phyloP scores from a whole-genome alignment of 805 yeast genomes.

The Starmerella apis region DNA sequence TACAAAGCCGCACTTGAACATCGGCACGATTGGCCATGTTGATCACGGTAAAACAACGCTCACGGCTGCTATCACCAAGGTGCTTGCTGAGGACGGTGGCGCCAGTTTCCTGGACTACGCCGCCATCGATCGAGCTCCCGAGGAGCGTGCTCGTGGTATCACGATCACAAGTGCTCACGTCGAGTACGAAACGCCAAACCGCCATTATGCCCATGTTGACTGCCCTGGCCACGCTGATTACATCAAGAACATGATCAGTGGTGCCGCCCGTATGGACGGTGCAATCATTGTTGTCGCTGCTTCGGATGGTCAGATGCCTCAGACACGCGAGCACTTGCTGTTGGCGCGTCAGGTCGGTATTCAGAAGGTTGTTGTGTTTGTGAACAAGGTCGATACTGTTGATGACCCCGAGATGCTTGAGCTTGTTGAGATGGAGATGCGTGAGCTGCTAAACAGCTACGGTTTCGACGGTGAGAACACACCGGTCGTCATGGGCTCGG shows the following conservation, averaged over 20 bases:
- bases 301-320: conserved; percentile 99
- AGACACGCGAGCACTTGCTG: conserved; percentile 96
- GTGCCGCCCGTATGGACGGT: conserved; percentile 99
- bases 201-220: conserved; percentile 97
- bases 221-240: conserved; percentile 99
- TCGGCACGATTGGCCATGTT: conserved; percentile 98
- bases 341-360: conserved; percentile 99
- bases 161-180: conserved; percentile 97
- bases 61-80: conserved; percentile 98
- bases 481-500: conserved; percentile 98
- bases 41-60: conserved; percentile 98
- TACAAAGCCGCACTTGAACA: conserved; percentile 90
- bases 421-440: conserved; percentile 99
- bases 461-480: conserved; percentile 98
- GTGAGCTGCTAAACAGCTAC: conserved; percentile 80
- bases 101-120: conserved; percentile 89
- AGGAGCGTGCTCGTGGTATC: conserved; percentile 99
- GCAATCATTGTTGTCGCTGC: conserved; percentile 99
- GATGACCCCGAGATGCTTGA: conserved; percentile 99
- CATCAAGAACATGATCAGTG: conserved; percentile 97
- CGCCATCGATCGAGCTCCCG: conserved; percentile 94
- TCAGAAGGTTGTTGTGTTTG: conserved; percentile 91
- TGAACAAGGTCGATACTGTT: conserved; percentile 94
- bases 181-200: conserved; percentile 86
- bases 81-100: conserved; percentile 76